A percentile compares a stretch with the other conserved stretches of the same genome.
Evolutionary conservation across 2,329 filamentous ascomycete genomes (phyloP).

Genomic region (Penicillium verrucosum): DNA sequence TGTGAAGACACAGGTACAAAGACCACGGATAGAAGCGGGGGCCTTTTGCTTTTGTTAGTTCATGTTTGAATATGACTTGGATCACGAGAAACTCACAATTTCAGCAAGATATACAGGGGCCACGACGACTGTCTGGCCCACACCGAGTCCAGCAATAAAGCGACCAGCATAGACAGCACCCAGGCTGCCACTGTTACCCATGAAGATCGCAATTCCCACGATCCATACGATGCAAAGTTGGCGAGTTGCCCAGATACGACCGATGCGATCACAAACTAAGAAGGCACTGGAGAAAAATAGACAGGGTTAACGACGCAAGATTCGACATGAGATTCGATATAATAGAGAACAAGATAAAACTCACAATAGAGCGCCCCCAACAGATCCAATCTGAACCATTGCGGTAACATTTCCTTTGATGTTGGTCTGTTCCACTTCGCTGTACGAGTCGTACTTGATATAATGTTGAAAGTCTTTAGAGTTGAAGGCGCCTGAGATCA

Average conservation of each 20-base stretch:
- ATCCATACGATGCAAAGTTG: slow-evolving; percentile 45
- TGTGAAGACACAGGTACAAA: slow-evolving; percentile 70
- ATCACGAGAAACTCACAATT: slow-evolving; percentile 43
- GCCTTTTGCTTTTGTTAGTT: slow-evolving; percentile 31
- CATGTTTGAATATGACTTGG: not conserved
- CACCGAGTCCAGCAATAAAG: slow-evolving; percentile 45
- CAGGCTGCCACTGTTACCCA: slow-evolving; percentile 38
- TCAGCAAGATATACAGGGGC: slow-evolving; percentile 70
- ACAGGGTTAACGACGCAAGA: not conserved
- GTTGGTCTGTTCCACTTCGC: slow-evolving; percentile 56
- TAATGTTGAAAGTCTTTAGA: slow-evolving; percentile 61
- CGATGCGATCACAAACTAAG: slow-evolving; percentile 49
- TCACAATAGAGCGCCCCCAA: slow-evolving; percentile 64
- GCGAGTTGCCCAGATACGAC: slow-evolving; percentile 40
- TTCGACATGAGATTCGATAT: not conserved
- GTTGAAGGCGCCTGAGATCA: slow-evolving; percentile 70
- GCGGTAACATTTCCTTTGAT: slow-evolving; percentile 73
- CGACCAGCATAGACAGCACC: slow-evolving; percentile 44
- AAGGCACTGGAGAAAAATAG: slow-evolving; percentile 43
- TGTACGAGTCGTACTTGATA: slow-evolving; percentile 58
- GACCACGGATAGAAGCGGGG: slow-evolving; percentile 65
- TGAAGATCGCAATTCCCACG: slow-evolving; percentile 44
- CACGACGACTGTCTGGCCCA: slow-evolving; percentile 45
- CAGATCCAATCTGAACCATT: slow-evolving; percentile 78
- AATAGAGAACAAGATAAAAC: slow-evolving; percentile 15